Percentiles rank a stretch among this genome's conserved stretches.
Conservation (phyloP, 352 stramenopile genomes). For the Saprolegnia parasitica region DNA sequence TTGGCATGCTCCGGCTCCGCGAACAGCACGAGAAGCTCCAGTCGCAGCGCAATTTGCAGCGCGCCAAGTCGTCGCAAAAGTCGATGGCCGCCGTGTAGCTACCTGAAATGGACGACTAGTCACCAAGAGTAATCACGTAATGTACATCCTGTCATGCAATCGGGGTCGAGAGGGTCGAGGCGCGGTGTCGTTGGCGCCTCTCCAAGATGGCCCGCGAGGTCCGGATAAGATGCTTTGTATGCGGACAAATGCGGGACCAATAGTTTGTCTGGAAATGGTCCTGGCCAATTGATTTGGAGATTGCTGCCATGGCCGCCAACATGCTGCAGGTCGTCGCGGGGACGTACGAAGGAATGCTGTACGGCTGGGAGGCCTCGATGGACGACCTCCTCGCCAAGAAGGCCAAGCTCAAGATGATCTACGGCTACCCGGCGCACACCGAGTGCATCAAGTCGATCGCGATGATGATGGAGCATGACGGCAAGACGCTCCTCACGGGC, state of each 20-base stretch:
- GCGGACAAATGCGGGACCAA: constrained; percentile 4
- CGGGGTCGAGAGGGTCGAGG: too few species aligned
- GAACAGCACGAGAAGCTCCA: constrained; percentile 24
- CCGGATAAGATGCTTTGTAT: background rate
- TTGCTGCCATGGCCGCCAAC: background rate
- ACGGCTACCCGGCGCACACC: constrained; percentile 74
- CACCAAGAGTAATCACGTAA: too few species aligned
- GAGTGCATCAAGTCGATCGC: constrained; percentile 85
- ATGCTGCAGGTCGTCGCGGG: constrained; percentile 79
- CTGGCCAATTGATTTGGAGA: background rate
- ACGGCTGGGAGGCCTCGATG: constrained; percentile 59
- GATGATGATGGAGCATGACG: constrained; percentile 71
- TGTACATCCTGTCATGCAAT: too few species aligned
- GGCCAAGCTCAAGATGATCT: constrained; percentile 77
- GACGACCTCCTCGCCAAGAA: constrained; percentile 27
- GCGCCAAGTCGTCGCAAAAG: constrained; percentile 5
- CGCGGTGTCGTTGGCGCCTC: too few species aligned
- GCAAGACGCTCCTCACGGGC: constrained; percentile 78
- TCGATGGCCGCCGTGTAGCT: background rate
- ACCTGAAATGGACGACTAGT: too few species aligned
- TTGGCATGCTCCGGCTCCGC: constrained; percentile 26
- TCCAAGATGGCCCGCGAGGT: background rate
- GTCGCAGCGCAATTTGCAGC: constrained; percentile 4
- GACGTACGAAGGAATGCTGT: constrained; percentile 83
- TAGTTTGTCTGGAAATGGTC: background rate